A percentile compares a stretch with the other conserved stretches of the same genome.
phyloP scores from a whole-genome alignment of 257 asterid genomes.

The Catharanthus roseus region DNA sequence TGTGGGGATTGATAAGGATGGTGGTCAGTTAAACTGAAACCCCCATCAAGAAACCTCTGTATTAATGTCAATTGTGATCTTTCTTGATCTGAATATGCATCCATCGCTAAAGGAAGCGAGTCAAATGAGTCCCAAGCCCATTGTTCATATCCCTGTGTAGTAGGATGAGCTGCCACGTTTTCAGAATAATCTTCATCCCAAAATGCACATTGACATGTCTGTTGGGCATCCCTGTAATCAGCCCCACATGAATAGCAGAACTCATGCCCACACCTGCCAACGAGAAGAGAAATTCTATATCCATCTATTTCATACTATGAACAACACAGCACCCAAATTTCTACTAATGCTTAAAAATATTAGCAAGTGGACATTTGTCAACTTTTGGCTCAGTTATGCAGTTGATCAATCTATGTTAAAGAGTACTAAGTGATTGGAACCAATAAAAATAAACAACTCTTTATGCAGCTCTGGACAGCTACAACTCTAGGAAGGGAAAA shows the following conservation, averaged over 20 bases:
- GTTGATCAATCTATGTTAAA: neutral
- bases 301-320: neutral
- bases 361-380: neutral
- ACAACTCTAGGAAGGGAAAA: neutral
- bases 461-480: neutral
- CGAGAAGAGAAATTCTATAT: neutral
- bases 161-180: slow-evolving; percentile 34
- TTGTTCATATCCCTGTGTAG: slow-evolving; percentile 66
- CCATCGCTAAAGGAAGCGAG: slow-evolving; percentile 65
- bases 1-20: slow-evolving; percentile 59
- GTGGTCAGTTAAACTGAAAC: slow-evolving; percentile 64
- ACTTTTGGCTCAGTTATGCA: neutral
- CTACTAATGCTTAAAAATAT: neutral
- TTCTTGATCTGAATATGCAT: slow-evolving; percentile 88
- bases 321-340: neutral
- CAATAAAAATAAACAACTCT: neutral
- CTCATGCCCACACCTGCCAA: slow-evolving; percentile 76
- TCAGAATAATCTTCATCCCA: slow-evolving; percentile 58
- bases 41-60: slow-evolving; percentile 87
- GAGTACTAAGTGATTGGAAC: neutral
- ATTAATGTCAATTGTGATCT: slow-evolving; percentile 87
- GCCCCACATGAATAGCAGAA: slow-evolving; percentile 80
- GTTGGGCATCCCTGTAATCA: slow-evolving; percentile 47
- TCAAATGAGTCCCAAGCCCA: slow-evolving; percentile 94
- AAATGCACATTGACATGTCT: slow-evolving; percentile 59